Evolutionary conservation across 2,329 filamentous ascomycete species (phyloP).

Genomic region (Coniosporium tulheliwenetii): DNA sequence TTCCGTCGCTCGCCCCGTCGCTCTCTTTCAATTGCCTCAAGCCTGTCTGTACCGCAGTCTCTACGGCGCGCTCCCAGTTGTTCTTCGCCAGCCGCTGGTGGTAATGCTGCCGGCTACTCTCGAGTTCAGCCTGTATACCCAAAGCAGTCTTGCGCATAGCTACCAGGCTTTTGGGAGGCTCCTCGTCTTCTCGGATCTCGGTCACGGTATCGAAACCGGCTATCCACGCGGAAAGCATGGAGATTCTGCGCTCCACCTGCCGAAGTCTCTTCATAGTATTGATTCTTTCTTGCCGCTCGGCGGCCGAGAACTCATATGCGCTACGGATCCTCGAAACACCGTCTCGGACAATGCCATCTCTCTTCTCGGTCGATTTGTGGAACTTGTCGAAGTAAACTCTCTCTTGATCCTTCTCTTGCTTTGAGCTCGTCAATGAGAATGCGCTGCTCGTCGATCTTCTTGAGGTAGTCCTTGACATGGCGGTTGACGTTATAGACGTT

Average conservation of each 20-base stretch:
- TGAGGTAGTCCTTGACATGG: constrained; percentile 96
- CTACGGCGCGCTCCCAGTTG: constrained; percentile 77
- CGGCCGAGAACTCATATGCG: constrained; percentile 66
- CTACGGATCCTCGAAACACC: constrained; percentile 63
- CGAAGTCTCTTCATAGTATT: constrained; percentile 68
- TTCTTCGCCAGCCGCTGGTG: constrained; percentile 68
- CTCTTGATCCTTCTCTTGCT: constrained; percentile 75
- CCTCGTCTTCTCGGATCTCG: constrained; percentile 52
- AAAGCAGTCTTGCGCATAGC: constrained; percentile 77
- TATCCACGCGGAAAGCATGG: constrained; percentile 80
- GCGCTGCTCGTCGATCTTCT: constrained; percentile 98
- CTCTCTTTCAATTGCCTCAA: constrained; percentile 60
- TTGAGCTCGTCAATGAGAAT: constrained; percentile 92
- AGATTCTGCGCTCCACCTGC: constrained; percentile 70
- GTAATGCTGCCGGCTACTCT: constrained; percentile 78
- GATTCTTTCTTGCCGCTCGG: constrained; percentile 65
- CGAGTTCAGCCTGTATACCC: constrained; percentile 77
- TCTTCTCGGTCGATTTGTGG: constrained; percentile 77
- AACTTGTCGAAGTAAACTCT: constrained; percentile 73
- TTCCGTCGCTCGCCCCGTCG: constrained; percentile 46
- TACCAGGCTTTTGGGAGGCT: constrained; percentile 47
- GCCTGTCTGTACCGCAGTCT: constrained; percentile 76
- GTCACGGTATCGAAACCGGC: constrained; percentile 77
- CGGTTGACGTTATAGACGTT: constrained; percentile 99
- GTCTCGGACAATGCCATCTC: constrained; percentile 59